Evolutionary conservation across 140 eudicot genomes (phyloP).

Genomic region (Senecio squalidus): DNA sequence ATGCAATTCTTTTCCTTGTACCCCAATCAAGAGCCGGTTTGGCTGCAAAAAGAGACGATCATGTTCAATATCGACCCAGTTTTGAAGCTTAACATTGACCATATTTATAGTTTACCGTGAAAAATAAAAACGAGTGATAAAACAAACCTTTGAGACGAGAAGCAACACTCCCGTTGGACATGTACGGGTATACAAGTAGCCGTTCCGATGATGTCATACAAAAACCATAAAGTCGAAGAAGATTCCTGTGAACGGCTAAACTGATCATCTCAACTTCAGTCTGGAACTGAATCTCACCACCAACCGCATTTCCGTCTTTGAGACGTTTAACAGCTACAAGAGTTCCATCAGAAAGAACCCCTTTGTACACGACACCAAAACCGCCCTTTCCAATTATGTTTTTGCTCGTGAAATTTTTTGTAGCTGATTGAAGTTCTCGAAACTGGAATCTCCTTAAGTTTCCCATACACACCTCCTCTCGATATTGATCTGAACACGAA

Average conservation of each 20-base stretch:
- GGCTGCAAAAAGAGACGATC: slow-evolving; percentile 32
- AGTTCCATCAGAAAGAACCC: slow-evolving; percentile 66
- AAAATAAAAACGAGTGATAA: too few relatives aligned
- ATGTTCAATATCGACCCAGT: neutral
- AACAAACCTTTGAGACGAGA: slow-evolving; percentile 77
- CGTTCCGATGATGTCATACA: slow-evolving; percentile 69
- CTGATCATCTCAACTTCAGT: slow-evolving; percentile 95
- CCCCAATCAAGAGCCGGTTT: slow-evolving; percentile 83
- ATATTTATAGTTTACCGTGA: too few relatives aligned
- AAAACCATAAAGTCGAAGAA: slow-evolving; percentile 73
- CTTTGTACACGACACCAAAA: slow-evolving; percentile 82
- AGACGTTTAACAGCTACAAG: slow-evolving; percentile 86
- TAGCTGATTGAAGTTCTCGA: slow-evolving; percentile 77
- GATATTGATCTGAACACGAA: slow-evolving; percentile 50
- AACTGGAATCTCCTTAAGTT: slow-evolving; percentile 72
- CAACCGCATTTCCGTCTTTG: slow-evolving; percentile 70
- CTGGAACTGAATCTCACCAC: slow-evolving; percentile 84
- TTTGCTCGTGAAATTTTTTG: slow-evolving; percentile 78
- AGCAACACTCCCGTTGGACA: slow-evolving; percentile 95
- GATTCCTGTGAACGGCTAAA: slow-evolving; percentile 80
- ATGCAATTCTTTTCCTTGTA: slow-evolving; percentile 68
- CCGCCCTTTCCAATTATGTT: slow-evolving; percentile 89
- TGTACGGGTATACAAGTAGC: slow-evolving; percentile 74
- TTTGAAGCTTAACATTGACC: too few relatives aligned
- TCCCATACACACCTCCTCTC: slow-evolving; percentile 74